Conservation (phyloP, 2,329 filamentous ascomycete genomes). For the Ceratocystis colombiana region DNA sequence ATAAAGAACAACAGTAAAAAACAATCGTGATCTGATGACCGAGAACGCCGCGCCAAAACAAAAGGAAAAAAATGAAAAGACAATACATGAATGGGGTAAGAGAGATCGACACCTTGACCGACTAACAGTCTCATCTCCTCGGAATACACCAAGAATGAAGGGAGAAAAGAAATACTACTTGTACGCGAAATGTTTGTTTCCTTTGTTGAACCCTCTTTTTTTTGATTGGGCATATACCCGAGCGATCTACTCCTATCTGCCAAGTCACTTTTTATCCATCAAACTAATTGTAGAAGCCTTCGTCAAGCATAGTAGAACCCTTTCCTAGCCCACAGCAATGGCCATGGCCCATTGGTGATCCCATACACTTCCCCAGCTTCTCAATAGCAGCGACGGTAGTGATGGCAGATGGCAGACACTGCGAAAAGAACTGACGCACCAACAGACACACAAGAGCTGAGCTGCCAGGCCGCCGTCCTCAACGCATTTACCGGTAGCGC, state of each 20-base stretch:
- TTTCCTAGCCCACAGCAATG: constrained; percentile 25
- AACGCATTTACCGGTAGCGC: constrained; percentile 72
- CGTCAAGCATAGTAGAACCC: constrained; percentile 24
- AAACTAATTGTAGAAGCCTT: constrained; percentile 20
- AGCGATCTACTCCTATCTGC: constrained; percentile 16
- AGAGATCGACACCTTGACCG: neutral
- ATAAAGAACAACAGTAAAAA: constrained; percentile 5
- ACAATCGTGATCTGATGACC: constrained; percentile 2
- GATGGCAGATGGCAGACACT: constrained; percentile 20
- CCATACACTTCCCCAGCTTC: constrained; percentile 24
- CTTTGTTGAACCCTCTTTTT: constrained; percentile 15
- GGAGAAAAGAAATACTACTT: neutral
- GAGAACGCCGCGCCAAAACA: neutral
- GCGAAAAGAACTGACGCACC: constrained; percentile 23
- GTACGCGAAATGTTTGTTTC: constrained; percentile 12
- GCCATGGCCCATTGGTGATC: constrained; percentile 25
- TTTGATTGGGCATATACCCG: constrained; percentile 1
- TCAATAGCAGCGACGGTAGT: constrained; percentile 23
- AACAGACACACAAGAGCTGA: constrained; percentile 15
- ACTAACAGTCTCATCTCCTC: neutral
- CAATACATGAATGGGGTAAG: neutral
- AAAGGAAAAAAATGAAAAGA: neutral
- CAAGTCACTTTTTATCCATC: constrained; percentile 9
- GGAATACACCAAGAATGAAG: neutral
- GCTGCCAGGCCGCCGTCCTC: constrained; percentile 15